Evolutionary conservation across 1,139 yeast species (phyloP).

Genomic region (Blastobotrys proliferans): DNA sequence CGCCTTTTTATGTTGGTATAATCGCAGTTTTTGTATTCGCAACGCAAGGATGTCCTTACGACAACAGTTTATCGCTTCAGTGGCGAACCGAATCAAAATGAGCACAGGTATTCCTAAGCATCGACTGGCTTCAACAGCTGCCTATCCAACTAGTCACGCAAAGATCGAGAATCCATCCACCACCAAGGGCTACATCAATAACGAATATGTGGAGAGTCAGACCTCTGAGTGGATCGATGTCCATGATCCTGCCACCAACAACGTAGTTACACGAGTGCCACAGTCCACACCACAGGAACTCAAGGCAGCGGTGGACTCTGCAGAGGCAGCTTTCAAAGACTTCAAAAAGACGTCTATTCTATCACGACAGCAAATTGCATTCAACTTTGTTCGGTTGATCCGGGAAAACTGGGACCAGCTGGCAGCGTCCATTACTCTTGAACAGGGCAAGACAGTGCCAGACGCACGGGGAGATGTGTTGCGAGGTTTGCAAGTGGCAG

Average conservation of each 20-base stretch:
- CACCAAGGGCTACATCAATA: constrained; percentile 58
- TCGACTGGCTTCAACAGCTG: constrained; percentile 12
- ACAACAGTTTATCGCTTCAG: too few relatives aligned
- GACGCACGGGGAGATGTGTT: constrained; percentile 79
- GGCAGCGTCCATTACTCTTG: constrained; percentile 68
- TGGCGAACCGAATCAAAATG: too few relatives aligned
- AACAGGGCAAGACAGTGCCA: constrained; percentile 75
- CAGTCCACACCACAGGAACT: constrained; percentile 67
- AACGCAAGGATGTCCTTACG: constrained; percentile 6
- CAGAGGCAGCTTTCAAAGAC: constrained; percentile 54
- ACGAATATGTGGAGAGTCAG: constrained; percentile 53
- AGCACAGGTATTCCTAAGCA: constrained; percentile 8
- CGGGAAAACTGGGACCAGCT: constrained; percentile 66
- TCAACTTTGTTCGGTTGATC: constrained; percentile 65
- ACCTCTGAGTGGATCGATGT: constrained; percentile 64
- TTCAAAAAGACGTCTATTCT: constrained; percentile 61
- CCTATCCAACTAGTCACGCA: constrained; percentile 46
- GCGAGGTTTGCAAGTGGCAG: constrained; percentile 80
- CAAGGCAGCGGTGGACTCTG: constrained; percentile 62
- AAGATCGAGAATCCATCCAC: constrained; percentile 43
- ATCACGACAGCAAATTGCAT: constrained; percentile 71
- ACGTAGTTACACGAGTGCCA: constrained; percentile 64
- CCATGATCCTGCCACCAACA: constrained; percentile 73
- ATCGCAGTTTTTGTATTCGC: too few relatives aligned
- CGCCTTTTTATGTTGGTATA: too few relatives aligned